Evolutionary conservation across 78 protist genomes (phyloP), one percentile per base, ranked within the genome.

Genomic region (Polysphondylium violaceum): DNA sequence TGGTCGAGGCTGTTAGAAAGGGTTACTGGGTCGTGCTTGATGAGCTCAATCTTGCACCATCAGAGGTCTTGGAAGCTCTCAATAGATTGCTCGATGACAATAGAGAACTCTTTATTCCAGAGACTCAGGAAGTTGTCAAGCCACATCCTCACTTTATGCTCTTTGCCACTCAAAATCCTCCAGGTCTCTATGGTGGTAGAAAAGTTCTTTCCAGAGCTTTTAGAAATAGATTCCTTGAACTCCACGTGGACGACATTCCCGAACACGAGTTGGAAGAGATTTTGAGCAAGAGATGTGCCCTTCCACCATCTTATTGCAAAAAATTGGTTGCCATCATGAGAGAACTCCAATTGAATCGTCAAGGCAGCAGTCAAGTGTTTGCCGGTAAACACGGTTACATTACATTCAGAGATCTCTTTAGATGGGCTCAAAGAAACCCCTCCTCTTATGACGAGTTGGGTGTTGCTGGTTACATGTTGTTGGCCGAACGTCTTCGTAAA

Each of bases 111-210:
- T 94, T 83, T 75, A 94, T 99, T 41, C 98, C 99, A 25, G 99
- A 99, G 76, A 98, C 99, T 33, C 97, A 95, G 76, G 98, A 97
- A 53, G 38, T 74, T 35, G 74, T 99, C 16, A 36, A 50, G 31
- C 99, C 99, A n/a, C 99, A 98, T 88, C 98, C 99, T 21, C 58
- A 90, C 86, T 99, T 99, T 88, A 56, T 83, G 96, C 95, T 99
- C 43, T 99, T 99, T 58, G 99, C 99, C 2, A 99, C 99, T 5
- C 99, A 99, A 88, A 99, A 99, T 93, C 99, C 99, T 3, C 96
- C 99, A 2, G 99, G 99, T 2, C 63, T 93, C 25, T 99, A 99
- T 94, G 99, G 99, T 21, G 99, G 99, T 16, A 92, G 99, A 6
- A 99, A 99, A 88, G 87, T 65, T 9, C 95, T 98, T 21, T 98